Conservation (phyloP, 345 rosid species). For the Salix suchowensis region DNA sequence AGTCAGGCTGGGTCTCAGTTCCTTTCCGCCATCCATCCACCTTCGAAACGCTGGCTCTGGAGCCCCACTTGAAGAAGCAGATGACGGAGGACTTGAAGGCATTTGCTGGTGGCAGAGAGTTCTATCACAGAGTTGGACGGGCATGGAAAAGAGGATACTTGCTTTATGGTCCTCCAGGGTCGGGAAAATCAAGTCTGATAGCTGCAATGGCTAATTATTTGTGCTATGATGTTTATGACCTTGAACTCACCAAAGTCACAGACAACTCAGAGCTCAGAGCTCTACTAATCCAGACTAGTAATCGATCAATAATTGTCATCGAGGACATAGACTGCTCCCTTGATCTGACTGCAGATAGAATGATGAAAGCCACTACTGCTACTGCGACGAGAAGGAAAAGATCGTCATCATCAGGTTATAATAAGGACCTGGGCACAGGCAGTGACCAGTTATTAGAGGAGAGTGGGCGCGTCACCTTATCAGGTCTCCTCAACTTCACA, state of each 20-base stretch:
- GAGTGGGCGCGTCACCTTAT: conserved; percentile 35
- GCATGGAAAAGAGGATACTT: conserved; percentile 24
- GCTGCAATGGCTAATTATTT: conserved; percentile 26
- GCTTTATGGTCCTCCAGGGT: conserved; percentile 21
- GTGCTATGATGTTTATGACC: conserved; percentile 22
- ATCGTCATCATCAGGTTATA: not conserved
- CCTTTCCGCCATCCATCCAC: conserved; percentile 18
- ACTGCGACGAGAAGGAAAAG: conserved; percentile 3
- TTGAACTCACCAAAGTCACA: conserved; percentile 15
- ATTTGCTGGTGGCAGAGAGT: conserved; percentile 11
- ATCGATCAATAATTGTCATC: conserved; percentile 16
- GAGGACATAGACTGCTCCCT: conserved; percentile 22
- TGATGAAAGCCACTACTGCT: conserved; percentile 12
- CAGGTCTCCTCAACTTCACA: conserved; percentile 42
- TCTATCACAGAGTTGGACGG: conserved; percentile 17
- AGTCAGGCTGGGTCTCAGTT: conserved; percentile 25
- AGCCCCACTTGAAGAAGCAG: conserved; percentile 11
- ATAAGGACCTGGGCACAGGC: not conserved
- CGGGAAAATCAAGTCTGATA: conserved; percentile 16
- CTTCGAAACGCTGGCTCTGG: conserved; percentile 16
- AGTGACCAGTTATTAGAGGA: conserved; percentile 15
- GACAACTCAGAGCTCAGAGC: conserved; percentile 19
- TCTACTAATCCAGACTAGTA: conserved; percentile 8
- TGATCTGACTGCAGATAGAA: conserved; percentile 35
- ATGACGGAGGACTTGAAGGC: conserved; percentile 10